Base-by-base conservation (phyloP, 768 basidiomycete species). In the Suillus sp. region DNA sequence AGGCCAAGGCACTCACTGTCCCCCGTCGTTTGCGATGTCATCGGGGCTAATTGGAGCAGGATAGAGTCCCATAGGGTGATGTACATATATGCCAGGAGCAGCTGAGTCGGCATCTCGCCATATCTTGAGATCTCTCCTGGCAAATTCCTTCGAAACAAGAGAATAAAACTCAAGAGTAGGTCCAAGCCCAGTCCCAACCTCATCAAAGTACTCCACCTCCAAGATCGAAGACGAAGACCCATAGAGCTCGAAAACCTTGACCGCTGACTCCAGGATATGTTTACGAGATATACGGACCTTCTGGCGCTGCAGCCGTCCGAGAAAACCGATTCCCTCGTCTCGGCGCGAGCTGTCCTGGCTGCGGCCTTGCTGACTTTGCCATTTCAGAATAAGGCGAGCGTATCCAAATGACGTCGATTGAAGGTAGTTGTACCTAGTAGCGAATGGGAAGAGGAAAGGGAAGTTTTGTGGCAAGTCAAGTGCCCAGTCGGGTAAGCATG, bases 131-230 rank as follows among this genome's bases (percentile, higher is more conserved):
- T 92, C 88, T 69, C 90, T 86, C 60, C 93, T 81, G 0, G 95
- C 95, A 74, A 99, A 99, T 75, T 98, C 97, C 70, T 89, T 92
- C 48, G 93, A 96, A 9, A 95, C 97, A 57, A 99, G 78, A n/a
- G 96, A 92, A 75, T 99, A 99, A 78, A 99, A 99, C 78, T 99
- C 97, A 27, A 99, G 83, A 30, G 97, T 99, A 8, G 97, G 97
- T 3, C 97, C 97, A 13, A 99, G 80, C 22, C 97, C 97, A 9
- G 96, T 99, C 22, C 97, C 97, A 55, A 98, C 96, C 80, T 99
- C 97, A 71, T 97, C 95, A 71, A 98, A 98, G 78, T 98, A 99
- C 78, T 99, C 96, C 58, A 99, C 95, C 74, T 99, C 97, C 47
- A 99, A 84, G 25, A 98, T 87, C 0, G 95, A 95, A 4, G 91